phyloP scores from a whole-genome alignment of 352 stramenopile genomes.

The Phytophthora pisi region DNA sequence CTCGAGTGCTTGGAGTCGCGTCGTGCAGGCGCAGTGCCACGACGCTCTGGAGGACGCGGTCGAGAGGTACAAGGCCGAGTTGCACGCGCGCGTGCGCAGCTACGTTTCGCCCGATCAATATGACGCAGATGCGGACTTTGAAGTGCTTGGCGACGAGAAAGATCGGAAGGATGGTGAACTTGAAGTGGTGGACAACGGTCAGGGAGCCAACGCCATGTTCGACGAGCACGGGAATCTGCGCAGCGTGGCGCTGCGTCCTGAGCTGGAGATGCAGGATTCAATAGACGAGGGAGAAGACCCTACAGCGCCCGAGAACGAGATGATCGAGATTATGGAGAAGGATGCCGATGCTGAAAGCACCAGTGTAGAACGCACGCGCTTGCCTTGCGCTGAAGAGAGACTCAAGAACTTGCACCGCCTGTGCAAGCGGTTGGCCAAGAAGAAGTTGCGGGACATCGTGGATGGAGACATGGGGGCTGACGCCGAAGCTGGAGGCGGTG shows the following conservation, averaged over 20 bases:
- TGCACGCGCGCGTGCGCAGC: conserved; percentile 51
- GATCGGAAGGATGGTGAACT: conserved; percentile 24
- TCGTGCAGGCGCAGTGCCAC: conserved; percentile 86
- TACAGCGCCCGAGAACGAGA: conserved; percentile 50
- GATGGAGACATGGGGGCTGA: conserved; percentile 71
- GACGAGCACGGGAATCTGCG: conserved; percentile 80
- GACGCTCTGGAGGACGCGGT: conserved; percentile 81
- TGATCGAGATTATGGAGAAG: conserved; percentile 76
- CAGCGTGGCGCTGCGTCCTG: conserved; percentile 36
- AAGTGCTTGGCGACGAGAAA: conserved; percentile 29
- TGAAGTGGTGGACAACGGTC: conserved; percentile 56
- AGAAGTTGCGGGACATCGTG: conserved; percentile 73
- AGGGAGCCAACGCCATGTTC: conserved; percentile 72
- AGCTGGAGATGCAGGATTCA: conserved; percentile 18
- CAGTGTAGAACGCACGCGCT: conserved; percentile 56
- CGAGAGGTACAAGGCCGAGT: conserved; percentile 77
- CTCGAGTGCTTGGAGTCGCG: conserved; percentile 88
- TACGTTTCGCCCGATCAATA: conserved; percentile 68
- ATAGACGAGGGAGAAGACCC: conserved; percentile 45
- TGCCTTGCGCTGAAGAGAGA: conserved; percentile 66
- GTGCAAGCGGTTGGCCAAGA: conserved; percentile 78
- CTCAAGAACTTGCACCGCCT: conserved; percentile 68
- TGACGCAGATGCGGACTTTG: conserved; percentile 56
- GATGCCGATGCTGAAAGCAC: conserved; percentile 34
- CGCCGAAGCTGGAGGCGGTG: conserved; percentile 36